phyloP scores from a whole-genome alignment of 2,329 filamentous ascomycete species.

The Cladosporium sp. region DNA sequence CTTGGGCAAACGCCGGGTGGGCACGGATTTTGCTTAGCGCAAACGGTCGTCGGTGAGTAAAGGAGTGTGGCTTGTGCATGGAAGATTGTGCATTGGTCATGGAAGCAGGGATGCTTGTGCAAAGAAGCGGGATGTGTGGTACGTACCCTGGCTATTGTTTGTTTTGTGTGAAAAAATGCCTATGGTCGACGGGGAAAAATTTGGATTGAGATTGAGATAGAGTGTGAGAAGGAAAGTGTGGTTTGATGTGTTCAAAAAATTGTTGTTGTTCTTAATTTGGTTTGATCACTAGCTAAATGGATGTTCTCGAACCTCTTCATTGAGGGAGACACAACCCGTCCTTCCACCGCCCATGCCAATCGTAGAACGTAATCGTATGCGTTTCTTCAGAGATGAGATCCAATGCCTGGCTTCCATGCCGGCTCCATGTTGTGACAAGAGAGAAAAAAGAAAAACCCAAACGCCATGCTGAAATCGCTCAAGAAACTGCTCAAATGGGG shows the following conservation, averaged over 20 bases:
- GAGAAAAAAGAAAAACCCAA: slow-evolving; percentile 14
- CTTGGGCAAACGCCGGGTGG: neutral
- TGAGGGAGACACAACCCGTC: slow-evolving; percentile 13
- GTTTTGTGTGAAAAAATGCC: slow-evolving; percentile 2
- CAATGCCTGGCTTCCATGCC: slow-evolving; percentile 12
- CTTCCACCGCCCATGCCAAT: slow-evolving; percentile 9
- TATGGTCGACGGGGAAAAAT: neutral
- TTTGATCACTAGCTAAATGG: slow-evolving; percentile 14
- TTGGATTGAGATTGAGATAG: neutral
- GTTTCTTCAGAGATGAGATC: slow-evolving; percentile 16
- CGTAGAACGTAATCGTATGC: slow-evolving; percentile 2
- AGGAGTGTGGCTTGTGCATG: slow-evolving; percentile 12
- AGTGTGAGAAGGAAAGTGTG: neutral
- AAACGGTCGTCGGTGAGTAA: slow-evolving; percentile 11
- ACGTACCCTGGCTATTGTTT: neutral
- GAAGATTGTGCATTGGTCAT: neutral
- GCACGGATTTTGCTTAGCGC: neutral
- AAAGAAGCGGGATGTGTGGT: neutral
- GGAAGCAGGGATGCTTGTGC: slow-evolving; percentile 5
- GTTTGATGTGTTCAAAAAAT: slow-evolving; percentile 1
- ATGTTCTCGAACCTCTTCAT: neutral
- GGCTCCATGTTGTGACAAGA: slow-evolving; percentile 25
- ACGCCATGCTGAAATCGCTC: slow-evolving; percentile 23
- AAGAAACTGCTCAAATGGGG: slow-evolving; percentile 1
- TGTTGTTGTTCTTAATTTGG: slow-evolving; percentile 6